Evolutionary conservation across 495 filamentous ascomycete genomes (phyloP), one percentile per base, ranked within the genome.

Genomic region (Pyrenula massariospora): DNA sequence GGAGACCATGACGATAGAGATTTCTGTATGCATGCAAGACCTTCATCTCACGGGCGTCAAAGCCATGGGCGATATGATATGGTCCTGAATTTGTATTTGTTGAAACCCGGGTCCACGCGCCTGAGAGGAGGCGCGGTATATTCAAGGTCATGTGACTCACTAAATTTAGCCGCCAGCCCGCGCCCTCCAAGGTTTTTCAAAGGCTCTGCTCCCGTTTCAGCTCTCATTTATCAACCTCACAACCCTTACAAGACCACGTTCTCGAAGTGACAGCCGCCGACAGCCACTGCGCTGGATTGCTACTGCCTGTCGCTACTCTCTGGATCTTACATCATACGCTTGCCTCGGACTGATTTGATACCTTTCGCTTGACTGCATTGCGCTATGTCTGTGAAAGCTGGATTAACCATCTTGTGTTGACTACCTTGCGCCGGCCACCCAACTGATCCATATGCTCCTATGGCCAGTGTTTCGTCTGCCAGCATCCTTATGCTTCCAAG

Each of bases 1-100:
- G 85, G 12, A 97, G 78, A 12, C 80, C 77, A 12, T 80, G 79
- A 49, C 86, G 84, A 61, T 86, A 87, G 47, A 98, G 76, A 36
- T 81, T 73, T 55, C 93, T 85, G 71, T 98, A 98, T 48, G 90
- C 84, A 63, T 82, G 74, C 48, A 89, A 61, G 51, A 96, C 66
- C 12, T 82, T 69, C 51, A 58, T 60, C 24, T 56, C 57, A 50
- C 61, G 58, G 54, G 63, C 59, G 31, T 15, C 31, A 8, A 15
- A 42, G 31, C 31, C 31, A 42, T 42, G 31, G 8, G 15, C 31
- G 8, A 5, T 15, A 15, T 42, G 31, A n/a, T n/a, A n/a, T n/a
- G n/a, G n/a, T n/a, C n/a, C n/a, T n/a, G n/a, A n/a, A n/a, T n/a
- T n/a, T n/a, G n/a, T n/a, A n/a, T n/a, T n/a, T n/a, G n/a, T n/a